Conservation (phyloP, 495 filamentous ascomycete genomes). For the Tuber calosporum region DNA sequence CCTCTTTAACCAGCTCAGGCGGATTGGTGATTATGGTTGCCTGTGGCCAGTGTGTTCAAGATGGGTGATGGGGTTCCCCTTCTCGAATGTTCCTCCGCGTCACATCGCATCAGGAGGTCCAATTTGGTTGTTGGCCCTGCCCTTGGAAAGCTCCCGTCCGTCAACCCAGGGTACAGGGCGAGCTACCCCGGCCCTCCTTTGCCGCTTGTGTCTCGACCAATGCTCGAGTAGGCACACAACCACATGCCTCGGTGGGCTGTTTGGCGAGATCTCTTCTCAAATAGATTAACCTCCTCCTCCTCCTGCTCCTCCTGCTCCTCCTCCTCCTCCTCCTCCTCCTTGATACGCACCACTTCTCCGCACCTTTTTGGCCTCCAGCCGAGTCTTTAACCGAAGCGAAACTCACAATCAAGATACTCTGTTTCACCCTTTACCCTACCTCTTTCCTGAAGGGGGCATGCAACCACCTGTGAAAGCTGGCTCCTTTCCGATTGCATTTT, state of each 20-base stretch:
- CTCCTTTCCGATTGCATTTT: background rate
- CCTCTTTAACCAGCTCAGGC: background rate
- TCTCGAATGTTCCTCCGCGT: constrained; percentile 4
- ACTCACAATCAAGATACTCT: background rate
- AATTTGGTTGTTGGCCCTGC: background rate
- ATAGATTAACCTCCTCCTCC: constrained; percentile 30
- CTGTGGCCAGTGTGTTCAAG: background rate
- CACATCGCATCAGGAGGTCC: constrained; percentile 1
- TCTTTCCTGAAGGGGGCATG: background rate
- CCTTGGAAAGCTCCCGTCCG: background rate
- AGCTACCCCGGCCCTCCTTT: background rate
- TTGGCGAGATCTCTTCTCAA: constrained; percentile 31
- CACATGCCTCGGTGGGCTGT: background rate
- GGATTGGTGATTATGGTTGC: background rate
- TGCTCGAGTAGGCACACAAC: no score
- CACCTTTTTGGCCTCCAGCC: constrained; percentile 17
- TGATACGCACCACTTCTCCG: constrained; percentile 28
- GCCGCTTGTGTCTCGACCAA: background rate
- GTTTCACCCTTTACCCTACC: background rate
- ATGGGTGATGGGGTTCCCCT: background rate
- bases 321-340: no score
- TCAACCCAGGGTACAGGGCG: constrained; percentile 2
- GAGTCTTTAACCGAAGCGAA: constrained; percentile 33
- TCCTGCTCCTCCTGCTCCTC: no score
- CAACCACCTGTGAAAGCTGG: background rate